Conservation (phyloP, 768 basidiomycete species). For the Hemileccinum rubropunctum region DNA sequence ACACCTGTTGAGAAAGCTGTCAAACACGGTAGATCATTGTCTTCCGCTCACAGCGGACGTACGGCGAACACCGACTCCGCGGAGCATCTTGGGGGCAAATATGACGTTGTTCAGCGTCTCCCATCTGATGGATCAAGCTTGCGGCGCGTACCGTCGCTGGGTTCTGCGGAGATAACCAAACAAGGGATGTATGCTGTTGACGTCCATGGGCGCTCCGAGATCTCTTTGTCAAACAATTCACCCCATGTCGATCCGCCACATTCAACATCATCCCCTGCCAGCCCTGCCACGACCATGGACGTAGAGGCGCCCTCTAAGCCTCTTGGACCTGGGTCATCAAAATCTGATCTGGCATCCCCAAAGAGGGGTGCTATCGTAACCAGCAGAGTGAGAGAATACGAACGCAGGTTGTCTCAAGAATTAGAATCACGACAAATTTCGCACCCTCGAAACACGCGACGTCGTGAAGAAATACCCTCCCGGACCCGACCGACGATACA, state of each 20-base stretch:
- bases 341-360: neutral
- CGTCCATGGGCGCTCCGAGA: constrained; percentile 6
- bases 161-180: constrained; percentile 23
- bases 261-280: constrained; percentile 9
- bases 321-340: neutral
- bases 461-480: constrained; percentile 40
- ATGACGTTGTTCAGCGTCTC: constrained; percentile 66
- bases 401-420: constrained; percentile 56
- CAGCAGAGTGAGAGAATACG: constrained; percentile 54
- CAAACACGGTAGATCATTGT: constrained; percentile 35
- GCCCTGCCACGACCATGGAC: neutral
- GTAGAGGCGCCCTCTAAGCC: constrained; percentile 3
- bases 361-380: constrained; percentile 36
- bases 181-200: constrained; percentile 13
- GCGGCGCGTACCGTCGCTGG: constrained; percentile 22
- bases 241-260: constrained; percentile 17
- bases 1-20: constrained; percentile 12
- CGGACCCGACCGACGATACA: constrained; percentile 42
- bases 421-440: constrained; percentile 39
- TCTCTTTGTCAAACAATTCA: constrained; percentile 7
- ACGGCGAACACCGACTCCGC: constrained; percentile 71
- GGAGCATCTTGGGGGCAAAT: constrained; percentile 60
- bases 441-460: constrained; percentile 40
- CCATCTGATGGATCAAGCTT: constrained; percentile 29
- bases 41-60: constrained; percentile 50